Percentiles rank a stretch among this genome's conserved stretches.
phyloP scores from a whole-genome alignment of 2,329 filamentous ascomycete species.

The Cercospora beticola region DNA sequence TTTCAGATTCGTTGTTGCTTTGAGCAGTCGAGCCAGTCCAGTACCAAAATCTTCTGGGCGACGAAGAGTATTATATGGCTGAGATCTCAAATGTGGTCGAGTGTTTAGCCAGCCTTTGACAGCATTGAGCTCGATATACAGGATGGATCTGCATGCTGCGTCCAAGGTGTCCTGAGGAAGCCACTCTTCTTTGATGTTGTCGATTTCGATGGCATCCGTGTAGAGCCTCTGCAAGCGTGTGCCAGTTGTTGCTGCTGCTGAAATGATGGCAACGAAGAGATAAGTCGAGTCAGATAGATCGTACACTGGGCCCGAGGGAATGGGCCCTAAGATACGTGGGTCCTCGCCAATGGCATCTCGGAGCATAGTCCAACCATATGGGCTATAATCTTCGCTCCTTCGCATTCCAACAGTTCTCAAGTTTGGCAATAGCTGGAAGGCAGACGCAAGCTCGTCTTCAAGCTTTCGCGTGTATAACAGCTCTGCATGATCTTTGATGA shows the following conservation, averaged over 20 bases:
- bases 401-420: constrained; percentile 36
- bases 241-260: constrained; percentile 22
- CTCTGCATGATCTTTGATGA: constrained; percentile 26
- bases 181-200: constrained; percentile 25
- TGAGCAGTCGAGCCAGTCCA: constrained; percentile 28
- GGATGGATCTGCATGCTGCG: constrained; percentile 27
- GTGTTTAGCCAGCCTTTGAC: constrained; percentile 27
- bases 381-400: constrained; percentile 31
- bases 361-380: constrained; percentile 33
- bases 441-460: constrained; percentile 18
- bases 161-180: constrained; percentile 24
- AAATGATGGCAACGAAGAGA: constrained; percentile 32
- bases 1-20: constrained; percentile 26
- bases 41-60: constrained; percentile 20
- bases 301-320: constrained; percentile 22
- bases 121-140: constrained; percentile 36
- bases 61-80: constrained; percentile 10
- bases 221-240: constrained; percentile 32
- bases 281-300: constrained; percentile 28
- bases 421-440: constrained; percentile 30
- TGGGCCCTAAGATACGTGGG: constrained; percentile 32
- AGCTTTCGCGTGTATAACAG: constrained; percentile 24
- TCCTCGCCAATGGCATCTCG: constrained; percentile 31
- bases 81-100: constrained; percentile 1
- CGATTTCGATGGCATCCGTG: constrained; percentile 37